A percentile compares a stretch with the other conserved stretches of the same genome.
phyloP scores from a whole-genome alignment of 495 filamentous ascomycete species.

The Neurospora sp. region DNA sequence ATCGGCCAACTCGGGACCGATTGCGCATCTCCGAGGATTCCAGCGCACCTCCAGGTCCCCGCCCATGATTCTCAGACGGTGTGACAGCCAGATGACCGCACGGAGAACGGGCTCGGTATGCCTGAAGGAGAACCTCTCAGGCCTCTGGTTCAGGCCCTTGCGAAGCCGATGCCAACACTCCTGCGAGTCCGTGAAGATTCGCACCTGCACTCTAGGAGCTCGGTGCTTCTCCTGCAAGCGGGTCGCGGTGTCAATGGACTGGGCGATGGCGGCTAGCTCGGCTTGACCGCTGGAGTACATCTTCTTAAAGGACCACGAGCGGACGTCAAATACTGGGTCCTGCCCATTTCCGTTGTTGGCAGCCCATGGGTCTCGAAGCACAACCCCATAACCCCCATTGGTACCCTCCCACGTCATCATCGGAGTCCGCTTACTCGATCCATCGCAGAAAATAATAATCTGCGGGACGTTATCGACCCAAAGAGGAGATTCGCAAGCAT shows the following conservation, averaged over 20 bases:
- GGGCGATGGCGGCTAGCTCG: neutral
- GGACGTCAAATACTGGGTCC: neutral
- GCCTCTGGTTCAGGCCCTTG: neutral
- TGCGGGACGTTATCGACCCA: neutral
- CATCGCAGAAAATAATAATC: neutral
- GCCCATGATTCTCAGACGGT: neutral
- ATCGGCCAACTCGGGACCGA: neutral
- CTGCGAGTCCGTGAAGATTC: neutral
- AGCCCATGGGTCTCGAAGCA: neutral
- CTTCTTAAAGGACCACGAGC: neutral
- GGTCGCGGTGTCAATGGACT: neutral
- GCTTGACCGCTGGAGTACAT: neutral
- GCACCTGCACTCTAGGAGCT: neutral
- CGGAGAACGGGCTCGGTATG: neutral
- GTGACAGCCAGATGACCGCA: neutral
- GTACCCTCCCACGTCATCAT: neutral
- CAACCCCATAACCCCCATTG: neutral
- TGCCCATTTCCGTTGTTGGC: neutral
- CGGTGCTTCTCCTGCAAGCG: neutral
- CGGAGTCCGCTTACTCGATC: neutral
- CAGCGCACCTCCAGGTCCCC: neutral
- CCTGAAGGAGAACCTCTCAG: neutral
- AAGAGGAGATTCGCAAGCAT: neutral
- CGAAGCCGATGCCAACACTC: neutral
- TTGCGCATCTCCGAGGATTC: neutral